These are phyloP conservation scores for Peltaster fructicola DNA, from an alignment of 2,329 filamentous ascomycete genomes.

Conservation along the genomic window DNA sequence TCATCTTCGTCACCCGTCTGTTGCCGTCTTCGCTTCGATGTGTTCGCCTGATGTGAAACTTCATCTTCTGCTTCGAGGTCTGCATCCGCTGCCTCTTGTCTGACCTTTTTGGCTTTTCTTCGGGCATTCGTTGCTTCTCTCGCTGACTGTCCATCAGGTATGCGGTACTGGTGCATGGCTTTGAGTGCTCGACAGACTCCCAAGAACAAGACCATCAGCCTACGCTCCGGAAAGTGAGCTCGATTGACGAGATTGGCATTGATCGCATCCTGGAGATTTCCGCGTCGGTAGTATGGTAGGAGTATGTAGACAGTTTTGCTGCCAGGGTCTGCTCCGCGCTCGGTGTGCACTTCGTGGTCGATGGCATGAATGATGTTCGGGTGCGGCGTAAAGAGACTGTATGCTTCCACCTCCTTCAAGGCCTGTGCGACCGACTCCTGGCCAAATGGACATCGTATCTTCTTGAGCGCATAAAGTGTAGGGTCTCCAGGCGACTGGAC, in stretches of 20 bases:
- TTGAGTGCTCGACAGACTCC: conserved; percentile 79
- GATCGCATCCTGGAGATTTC: conserved; percentile 94
- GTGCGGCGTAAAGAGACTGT: conserved; percentile 69
- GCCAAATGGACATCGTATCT: conserved; percentile 96
- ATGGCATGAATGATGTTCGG: conserved; percentile 74
- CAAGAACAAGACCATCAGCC: conserved; percentile 76
- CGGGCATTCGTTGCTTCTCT: conserved; percentile 32
- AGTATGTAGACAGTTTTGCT: conserved; percentile 94
- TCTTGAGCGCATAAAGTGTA: conserved; percentile 85
- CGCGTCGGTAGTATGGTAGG: conserved; percentile 83
- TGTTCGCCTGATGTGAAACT: conserved; percentile 30
- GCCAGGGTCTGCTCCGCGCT: conserved; percentile 40
- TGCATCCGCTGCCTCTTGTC: conserved; percentile 37
- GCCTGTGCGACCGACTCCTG: conserved; percentile 89
- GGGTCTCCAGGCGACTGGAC: conserved; percentile 77
- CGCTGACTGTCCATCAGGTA: conserved; percentile 33
- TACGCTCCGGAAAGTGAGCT: conserved; percentile 69
- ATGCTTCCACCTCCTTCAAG: conserved; percentile 93
- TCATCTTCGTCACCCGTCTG: conserved; percentile 42
- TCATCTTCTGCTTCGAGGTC: conserved; percentile 30
- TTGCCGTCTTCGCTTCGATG: conserved; percentile 23
- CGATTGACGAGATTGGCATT: conserved; percentile 97
- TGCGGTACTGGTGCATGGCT: conserved; percentile 78
- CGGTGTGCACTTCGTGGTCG: conserved; percentile 66
- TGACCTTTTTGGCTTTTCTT: conserved; percentile 36